Percentiles rank a stretch among this genome's conserved stretches.
Conservation (phyloP, 805 yeast genomes). For the Peterozyma xylosa region DNA sequence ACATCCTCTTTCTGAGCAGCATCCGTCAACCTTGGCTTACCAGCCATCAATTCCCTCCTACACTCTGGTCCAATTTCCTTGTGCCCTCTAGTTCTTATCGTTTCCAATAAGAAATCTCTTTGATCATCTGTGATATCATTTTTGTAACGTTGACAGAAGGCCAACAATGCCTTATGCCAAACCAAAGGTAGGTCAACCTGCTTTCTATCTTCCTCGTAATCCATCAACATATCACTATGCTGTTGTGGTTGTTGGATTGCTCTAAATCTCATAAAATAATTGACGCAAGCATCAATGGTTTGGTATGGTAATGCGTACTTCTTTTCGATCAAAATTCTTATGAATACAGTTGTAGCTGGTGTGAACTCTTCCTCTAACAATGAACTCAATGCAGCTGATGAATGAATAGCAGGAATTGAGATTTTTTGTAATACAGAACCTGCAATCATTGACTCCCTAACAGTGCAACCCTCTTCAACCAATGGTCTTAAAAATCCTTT, state of each 20-base stretch:
- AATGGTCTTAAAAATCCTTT: constrained; percentile 92
- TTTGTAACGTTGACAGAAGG: constrained; percentile 93
- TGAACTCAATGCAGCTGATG: constrained; percentile 90
- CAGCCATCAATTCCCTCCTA: constrained; percentile 87
- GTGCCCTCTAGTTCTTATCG: constrained; percentile 85
- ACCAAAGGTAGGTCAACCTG: constrained; percentile 71
- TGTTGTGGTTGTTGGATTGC: constrained; percentile 34
- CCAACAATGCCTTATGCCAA: constrained; percentile 94
- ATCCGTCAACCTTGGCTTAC: constrained; percentile 45
- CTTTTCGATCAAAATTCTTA: constrained; percentile 83
- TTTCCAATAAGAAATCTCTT: constrained; percentile 87
- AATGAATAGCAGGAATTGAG: constrained; percentile 90
- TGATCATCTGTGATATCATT: constrained; percentile 99
- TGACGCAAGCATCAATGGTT: constrained; percentile 89
- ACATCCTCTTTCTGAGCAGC: constrained; percentile 17
- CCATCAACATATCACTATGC: constrained; percentile 26
- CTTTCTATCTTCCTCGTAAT: constrained; percentile 25
- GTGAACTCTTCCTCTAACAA: constrained; percentile 74
- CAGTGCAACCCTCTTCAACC: constrained; percentile 81
- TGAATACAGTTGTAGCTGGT: constrained; percentile 87
- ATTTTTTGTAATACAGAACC: constrained; percentile 86
- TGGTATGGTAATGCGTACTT: constrained; percentile 96
- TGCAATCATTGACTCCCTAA: constrained; percentile 91
- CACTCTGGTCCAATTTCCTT: constrained; percentile 88
- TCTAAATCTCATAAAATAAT: constrained; percentile 89